Evolutionary conservation across 805 yeast species (phyloP), one percentile per base, ranked within the genome.

Genomic region (Yamadazyma takamatsuzukensis): DNA sequence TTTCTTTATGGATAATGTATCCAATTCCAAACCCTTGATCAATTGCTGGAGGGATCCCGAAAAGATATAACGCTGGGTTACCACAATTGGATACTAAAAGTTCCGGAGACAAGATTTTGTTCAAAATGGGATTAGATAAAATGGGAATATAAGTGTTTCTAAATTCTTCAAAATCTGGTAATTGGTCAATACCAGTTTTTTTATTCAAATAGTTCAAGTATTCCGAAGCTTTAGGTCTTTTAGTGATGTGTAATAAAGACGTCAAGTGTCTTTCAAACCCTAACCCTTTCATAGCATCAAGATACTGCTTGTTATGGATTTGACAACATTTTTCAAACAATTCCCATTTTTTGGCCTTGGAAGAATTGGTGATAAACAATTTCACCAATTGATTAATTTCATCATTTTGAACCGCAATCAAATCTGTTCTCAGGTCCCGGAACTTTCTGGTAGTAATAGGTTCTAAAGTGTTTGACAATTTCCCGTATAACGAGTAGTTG

Each of bases 21-120:
- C 95, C 96, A 22, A 88, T 73, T n/a, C 96, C 96, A 56, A 82
- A 87, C 3, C 97, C 97, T 50, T 85, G 89, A 29, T 87, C 82
- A 10, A 83, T 70, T 2, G 87, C 89, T 3, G 97, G 96, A 3
- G 96, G 94, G 51, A 88, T 88, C 0, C 97, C 97, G 64, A 88
- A 88, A 30, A 82, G 68, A 41, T 83, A 79, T 36, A 88, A 67
- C 1, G 95, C 83, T 5, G 95, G 95, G 54, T 88, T 88, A 23
- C 96, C 96, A 63, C 97, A 88, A 57, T 88, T 88, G 12, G 89
- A 79, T 4, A 93, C 83, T 32, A 66, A 51, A 17, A 66, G 40
- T 33, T 64, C 71, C 0, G 71, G 69, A 7, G 48, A 37, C 4
- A 53, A 34, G n/a, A 66, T 47, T 34, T 47, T 51, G 18, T 65